phyloP scores from a whole-genome alignment of 148 eudicot species.

The Rhododendron ovatum region DNA sequence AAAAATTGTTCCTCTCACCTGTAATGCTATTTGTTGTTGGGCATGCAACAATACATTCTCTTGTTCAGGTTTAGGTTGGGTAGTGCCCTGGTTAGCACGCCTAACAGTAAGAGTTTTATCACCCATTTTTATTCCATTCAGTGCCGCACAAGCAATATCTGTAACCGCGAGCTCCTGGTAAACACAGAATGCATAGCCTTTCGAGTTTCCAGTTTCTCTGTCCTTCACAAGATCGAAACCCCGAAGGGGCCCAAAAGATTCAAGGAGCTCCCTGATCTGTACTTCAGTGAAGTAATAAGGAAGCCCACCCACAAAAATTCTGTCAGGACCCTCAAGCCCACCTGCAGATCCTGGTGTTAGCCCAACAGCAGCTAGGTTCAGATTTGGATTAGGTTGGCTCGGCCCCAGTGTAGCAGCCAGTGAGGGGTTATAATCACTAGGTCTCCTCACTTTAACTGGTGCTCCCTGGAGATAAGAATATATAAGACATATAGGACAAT shows the following conservation, averaged over 20 bases:
- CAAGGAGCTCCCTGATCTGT: constrained; percentile 87
- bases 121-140: constrained; percentile 96
- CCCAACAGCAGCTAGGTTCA: constrained; percentile 92
- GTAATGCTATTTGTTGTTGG: constrained; percentile 88
- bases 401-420: constrained; percentile 98
- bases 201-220: constrained; percentile 94
- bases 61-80: constrained; percentile 94
- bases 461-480: constrained; percentile 48
- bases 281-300: constrained; percentile 93
- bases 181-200: constrained; percentile 98
- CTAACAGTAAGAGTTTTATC: constrained; percentile 90
- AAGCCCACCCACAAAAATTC: constrained; percentile 92
- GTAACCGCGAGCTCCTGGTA: constrained; percentile 79
- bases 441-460: constrained; percentile 92
- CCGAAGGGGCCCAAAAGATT: constrained; percentile 81
- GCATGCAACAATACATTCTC: constrained; percentile 84
- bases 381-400: constrained; percentile 84
- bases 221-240: constrained; percentile 98
- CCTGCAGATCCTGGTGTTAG: constrained; percentile 84
- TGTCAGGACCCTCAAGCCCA: constrained; percentile 98
- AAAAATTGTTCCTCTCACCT: constrained; percentile 35
- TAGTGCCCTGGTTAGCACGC: constrained; percentile 88
- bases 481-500: background rate
- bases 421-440: constrained; percentile 92
- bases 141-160: constrained; percentile 89